These are phyloP conservation scores for Funneliformis mosseae DNA, from an alignment of 192 early-diverging fungal genomes.

Conservation along the genomic window DNA sequence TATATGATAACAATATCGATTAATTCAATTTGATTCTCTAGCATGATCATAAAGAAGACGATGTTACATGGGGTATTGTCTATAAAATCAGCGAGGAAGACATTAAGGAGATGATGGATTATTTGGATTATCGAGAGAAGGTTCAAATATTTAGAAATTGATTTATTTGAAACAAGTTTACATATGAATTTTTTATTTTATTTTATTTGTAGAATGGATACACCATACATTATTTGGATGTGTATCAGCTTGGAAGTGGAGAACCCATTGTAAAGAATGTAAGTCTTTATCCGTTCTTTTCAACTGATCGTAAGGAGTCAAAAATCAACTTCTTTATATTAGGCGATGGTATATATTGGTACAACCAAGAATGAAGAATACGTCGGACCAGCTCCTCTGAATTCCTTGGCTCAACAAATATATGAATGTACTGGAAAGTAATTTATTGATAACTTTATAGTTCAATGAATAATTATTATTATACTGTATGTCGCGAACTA, in stretches of 20 bases:
- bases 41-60: conserved; percentile 48
- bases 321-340: not conserved
- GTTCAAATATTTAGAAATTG: conserved; percentile 10
- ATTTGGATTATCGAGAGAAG: conserved; percentile 89
- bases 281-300: conserved; percentile 1
- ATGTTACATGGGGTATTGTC: conserved; percentile 79
- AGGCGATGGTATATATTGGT: conserved; percentile 83
- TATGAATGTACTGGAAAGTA: conserved; percentile 55
- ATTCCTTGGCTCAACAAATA: conserved; percentile 68
- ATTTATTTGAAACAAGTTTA: not conserved
- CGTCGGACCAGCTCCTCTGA: conserved; percentile 64
- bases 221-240: conserved; percentile 60
- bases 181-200: not conserved
- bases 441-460: not conserved
- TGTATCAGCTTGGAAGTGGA: conserved; percentile 50
- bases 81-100: conserved; percentile 72
- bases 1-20: not conserved
- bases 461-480: conserved; percentile 11
- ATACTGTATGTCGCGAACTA: not conserved
- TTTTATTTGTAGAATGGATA: conserved; percentile 71
- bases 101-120: conserved; percentile 65
- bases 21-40: not conserved
- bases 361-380: conserved; percentile 77
- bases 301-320: not conserved
- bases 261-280: conserved; percentile 58